phyloP scores from a whole-genome alignment of 805 yeast species.

The Grigorovia jiainica region DNA sequence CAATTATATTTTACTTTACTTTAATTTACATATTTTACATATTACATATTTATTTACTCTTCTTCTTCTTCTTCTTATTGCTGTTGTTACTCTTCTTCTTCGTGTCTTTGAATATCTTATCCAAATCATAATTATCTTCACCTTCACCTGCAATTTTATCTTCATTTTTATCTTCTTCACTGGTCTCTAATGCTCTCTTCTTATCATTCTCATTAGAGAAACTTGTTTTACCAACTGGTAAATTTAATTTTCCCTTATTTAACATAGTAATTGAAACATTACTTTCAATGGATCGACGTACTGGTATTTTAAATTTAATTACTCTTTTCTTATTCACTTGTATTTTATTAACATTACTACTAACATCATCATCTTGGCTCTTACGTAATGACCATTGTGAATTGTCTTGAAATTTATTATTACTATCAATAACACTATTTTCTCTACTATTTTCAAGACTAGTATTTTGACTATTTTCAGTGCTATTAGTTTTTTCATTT shows the following conservation, averaged over 20 bases:
- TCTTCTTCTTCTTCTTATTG: not conserved
- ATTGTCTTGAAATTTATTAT: slow-evolving; percentile 11
- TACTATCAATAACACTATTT: not conserved
- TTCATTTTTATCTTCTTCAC: slow-evolving; percentile 18
- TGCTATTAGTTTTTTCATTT: slow-evolving; percentile 27
- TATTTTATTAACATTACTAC: slow-evolving; percentile 34
- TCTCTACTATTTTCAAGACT: slow-evolving; percentile 1
- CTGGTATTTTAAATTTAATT: not conserved
- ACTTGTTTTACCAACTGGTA: slow-evolving; percentile 2
- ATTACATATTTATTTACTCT: not conserved
- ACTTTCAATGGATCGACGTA: not conserved
- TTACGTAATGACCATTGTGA: slow-evolving; percentile 15
- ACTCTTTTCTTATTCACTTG: slow-evolving; percentile 16
- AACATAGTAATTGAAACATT: slow-evolving; percentile 1
- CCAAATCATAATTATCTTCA: slow-evolving; percentile 16
- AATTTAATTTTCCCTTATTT: not conserved
- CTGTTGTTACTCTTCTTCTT: slow-evolving; percentile 14
- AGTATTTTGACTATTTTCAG: slow-evolving; percentile 33
- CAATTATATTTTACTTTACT: not conserved
- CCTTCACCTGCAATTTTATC: slow-evolving; percentile 29
- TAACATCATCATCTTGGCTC: slow-evolving; percentile 1
- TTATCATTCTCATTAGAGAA: slow-evolving; percentile 21
- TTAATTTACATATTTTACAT: no score
- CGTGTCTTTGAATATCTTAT: slow-evolving; percentile 15
- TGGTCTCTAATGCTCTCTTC: not conserved